These are phyloP conservation scores for Diplogelasinospora grovesii DNA, from an alignment of 495 filamentous ascomycete genomes.

Conservation along the genomic window DNA sequence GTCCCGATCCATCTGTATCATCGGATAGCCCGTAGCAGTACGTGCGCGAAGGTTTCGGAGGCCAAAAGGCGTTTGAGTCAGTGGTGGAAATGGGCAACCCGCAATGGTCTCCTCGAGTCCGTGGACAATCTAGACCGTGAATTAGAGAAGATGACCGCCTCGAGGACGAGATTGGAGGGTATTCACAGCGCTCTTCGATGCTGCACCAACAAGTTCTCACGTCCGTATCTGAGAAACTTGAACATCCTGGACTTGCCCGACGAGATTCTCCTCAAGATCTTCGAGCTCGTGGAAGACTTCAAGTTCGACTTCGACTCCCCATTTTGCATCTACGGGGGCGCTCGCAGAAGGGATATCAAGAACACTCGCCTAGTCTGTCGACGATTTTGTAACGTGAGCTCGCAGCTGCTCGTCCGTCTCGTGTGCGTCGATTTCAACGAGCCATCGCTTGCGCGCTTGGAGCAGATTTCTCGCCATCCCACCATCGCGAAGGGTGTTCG, in stretches of 20 bases:
- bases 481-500: constrained; percentile 10
- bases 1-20: background rate
- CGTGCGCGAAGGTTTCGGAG: background rate
- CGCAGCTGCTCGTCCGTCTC: constrained; percentile 6
- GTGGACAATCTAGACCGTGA: background rate
- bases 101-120: background rate
- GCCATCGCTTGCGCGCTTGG: constrained; percentile 6
- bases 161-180: background rate
- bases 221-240: background rate
- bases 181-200: background rate
- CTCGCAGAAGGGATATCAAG: constrained; percentile 3
- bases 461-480: constrained; percentile 9
- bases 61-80: background rate
- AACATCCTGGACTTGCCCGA: constrained; percentile 7
- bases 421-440: constrained; percentile 2
- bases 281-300: constrained; percentile 2
- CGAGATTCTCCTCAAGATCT: constrained; percentile 9
- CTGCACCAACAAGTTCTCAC: constrained; percentile 2
- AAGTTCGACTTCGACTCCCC: too few relatives aligned
- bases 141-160: constrained; percentile 1
- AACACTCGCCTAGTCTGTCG: constrained; percentile 9
- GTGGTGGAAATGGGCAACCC: background rate
- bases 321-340: too few relatives aligned
- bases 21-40: too few relatives aligned
- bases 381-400: constrained; percentile 3